Conservation (phyloP, 1,139 yeast genomes). For the Diutina scorzettiae region DNA sequence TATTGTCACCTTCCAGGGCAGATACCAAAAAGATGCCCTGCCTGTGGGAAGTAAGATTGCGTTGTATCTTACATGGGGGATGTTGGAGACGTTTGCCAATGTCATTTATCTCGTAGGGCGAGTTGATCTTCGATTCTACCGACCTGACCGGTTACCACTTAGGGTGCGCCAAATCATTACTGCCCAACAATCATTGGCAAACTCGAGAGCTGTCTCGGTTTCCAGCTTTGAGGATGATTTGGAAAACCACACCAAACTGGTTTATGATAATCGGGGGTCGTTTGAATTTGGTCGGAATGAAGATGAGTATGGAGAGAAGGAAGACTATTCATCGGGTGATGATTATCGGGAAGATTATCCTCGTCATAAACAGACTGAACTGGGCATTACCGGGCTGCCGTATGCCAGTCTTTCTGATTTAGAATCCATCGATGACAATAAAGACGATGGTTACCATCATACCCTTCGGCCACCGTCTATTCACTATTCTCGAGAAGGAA, state of each 20-base stretch:
- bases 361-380: neutral
- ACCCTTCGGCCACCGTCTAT: too few relatives aligned
- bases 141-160: constrained; percentile 1
- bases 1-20: neutral
- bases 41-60: neutral
- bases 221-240: neutral
- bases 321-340: neutral
- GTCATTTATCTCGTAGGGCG: neutral
- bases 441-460: too few relatives aligned
- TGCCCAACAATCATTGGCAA: constrained; percentile 21
- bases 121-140: constrained; percentile 6
- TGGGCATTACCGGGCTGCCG: too few relatives aligned
- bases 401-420: too few relatives aligned
- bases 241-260: neutral
- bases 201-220: neutral
- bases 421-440: too few relatives aligned
- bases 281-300: too few relatives aligned
- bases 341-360: neutral
- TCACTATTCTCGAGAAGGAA: too few relatives aligned
- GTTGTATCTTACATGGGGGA: constrained; percentile 5
- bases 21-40: neutral
- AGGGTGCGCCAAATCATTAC: constrained; percentile 19
- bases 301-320: too few relatives aligned
- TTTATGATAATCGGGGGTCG: neutral
- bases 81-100: constrained; percentile 1